Evolutionary conservation across 176 grass and related monocot species (phyloP).

Genomic region (Puya raimondii): DNA sequence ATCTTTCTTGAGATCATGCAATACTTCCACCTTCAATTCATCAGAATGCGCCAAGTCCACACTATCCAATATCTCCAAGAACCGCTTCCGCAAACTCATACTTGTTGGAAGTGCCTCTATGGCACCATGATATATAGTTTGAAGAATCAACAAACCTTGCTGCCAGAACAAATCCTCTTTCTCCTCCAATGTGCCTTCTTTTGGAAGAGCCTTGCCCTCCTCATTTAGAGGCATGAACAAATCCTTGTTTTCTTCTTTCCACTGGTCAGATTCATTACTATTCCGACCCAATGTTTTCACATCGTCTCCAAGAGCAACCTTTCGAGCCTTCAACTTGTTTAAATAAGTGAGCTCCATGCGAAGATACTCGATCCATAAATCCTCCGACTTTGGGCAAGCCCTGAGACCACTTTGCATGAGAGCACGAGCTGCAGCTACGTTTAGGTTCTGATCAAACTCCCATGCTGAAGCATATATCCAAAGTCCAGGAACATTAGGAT

Average conservation of each 20-base stretch:
- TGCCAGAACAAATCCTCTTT: conserved; percentile 78
- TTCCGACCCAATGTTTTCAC: conserved; percentile 44
- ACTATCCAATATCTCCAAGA: conserved; percentile 73
- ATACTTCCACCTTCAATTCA: conserved; percentile 56
- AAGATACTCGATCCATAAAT: conserved; percentile 91
- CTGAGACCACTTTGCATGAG: conserved; percentile 91
- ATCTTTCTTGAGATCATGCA: conserved; percentile 77
- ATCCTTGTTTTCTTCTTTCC: conserved; percentile 90
- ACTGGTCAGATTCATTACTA: conserved; percentile 25
- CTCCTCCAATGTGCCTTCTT: conserved; percentile 25
- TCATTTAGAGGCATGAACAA: conserved; percentile 68
- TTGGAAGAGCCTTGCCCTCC: conserved; percentile 13
- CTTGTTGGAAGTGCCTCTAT: conserved; percentile 64
- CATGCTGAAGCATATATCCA: conserved; percentile 96
- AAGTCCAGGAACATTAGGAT: conserved; percentile 81
- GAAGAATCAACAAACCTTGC: conserved; percentile 78
- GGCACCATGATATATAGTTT: conserved; percentile 69
- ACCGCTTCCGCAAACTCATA: conserved; percentile 50
- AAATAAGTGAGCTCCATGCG: conserved; percentile 97
- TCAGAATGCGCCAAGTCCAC: conserved; percentile 64
- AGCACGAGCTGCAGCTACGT: conserved; percentile 74
- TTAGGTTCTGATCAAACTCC: conserved; percentile 98
- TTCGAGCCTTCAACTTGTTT: conserved; percentile 84
- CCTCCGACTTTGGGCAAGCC: conserved; percentile 71
- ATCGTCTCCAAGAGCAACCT: conserved; percentile 69